A percentile compares a stretch with the other conserved stretches of the same genome.
Evolutionary conservation across 2,329 filamentous ascomycete genomes (phyloP).

Genomic region (Capronia epimyces): DNA sequence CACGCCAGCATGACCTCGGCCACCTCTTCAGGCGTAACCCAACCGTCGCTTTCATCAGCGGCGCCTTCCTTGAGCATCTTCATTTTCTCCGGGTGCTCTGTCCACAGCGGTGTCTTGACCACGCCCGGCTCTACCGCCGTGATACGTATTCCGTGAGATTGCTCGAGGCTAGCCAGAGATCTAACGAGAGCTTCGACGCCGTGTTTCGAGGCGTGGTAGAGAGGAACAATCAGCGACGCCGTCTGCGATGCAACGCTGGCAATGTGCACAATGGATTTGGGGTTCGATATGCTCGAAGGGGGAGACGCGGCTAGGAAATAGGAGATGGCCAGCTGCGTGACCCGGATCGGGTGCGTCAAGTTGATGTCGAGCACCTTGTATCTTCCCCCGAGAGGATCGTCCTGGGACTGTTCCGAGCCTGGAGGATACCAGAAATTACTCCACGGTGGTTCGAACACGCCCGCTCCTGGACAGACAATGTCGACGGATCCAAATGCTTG

Average conservation of each 20-base stretch:
- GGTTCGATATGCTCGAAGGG: slow-evolving; percentile 20
- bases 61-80: slow-evolving; percentile 23
- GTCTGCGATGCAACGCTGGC: slow-evolving; percentile 46
- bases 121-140: slow-evolving; percentile 57
- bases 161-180: slow-evolving; percentile 47
- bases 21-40: slow-evolving; percentile 58
- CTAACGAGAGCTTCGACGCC: slow-evolving; percentile 48
- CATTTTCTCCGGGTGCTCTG: slow-evolving; percentile 55
- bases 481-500: slow-evolving; percentile 45
- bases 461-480: slow-evolving; percentile 46
- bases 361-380: slow-evolving; percentile 49
- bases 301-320: slow-evolving; percentile 41
- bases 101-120: slow-evolving; percentile 59
- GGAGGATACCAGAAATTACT: slow-evolving; percentile 50
- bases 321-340: slow-evolving; percentile 47
- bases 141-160: slow-evolving; percentile 49
- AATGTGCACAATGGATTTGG: slow-evolving; percentile 45
- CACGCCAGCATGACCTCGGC: slow-evolving; percentile 54
- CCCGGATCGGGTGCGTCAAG: slow-evolving; percentile 48
- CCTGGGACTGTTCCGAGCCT: slow-evolving; percentile 39
- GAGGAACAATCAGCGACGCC: slow-evolving; percentile 37
- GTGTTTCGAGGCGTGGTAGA: slow-evolving; percentile 49
- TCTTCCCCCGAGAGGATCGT: slow-evolving; percentile 37
- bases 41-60: slow-evolving; percentile 49
- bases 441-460: slow-evolving; percentile 40